Conservation (phyloP, 1,284 basidiomycete genomes). For the Uromyces viciae-fabae region DNA sequence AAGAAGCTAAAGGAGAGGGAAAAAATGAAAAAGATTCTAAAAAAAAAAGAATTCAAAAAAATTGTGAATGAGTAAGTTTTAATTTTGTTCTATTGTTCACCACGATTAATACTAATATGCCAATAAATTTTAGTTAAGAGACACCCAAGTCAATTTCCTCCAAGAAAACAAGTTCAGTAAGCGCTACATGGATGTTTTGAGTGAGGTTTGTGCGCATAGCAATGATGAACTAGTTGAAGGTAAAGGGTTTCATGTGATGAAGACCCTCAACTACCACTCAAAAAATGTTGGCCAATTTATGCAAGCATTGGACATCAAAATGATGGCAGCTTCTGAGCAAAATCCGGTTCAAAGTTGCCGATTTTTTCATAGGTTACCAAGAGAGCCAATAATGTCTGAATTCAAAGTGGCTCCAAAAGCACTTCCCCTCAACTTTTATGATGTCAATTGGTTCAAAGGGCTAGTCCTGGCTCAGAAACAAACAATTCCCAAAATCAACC, state of each 20-base stretch:
- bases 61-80: background rate
- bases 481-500: background rate
- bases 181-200: constrained; percentile 1
- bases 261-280: background rate
- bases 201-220: background rate
- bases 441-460: background rate
- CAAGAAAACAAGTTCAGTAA: background rate
- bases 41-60: background rate
- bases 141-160: background rate
- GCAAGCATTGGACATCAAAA: background rate
- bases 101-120: background rate
- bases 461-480: background rate
- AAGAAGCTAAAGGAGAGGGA: background rate
- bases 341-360: background rate
- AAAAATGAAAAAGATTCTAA: background rate
- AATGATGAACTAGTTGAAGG: background rate
- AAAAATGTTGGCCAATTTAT: background rate
- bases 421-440: constrained; percentile 4
- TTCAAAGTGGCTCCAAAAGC: background rate
- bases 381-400: background rate
- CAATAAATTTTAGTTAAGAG: background rate
- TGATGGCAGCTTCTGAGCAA: background rate
- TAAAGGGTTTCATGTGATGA: background rate
- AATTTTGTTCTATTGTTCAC: background rate
- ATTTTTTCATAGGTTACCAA: background rate